Base-by-base conservation (phyloP, 2,329 filamentous ascomycete genomes). In the Xylariaceae sp. region DNA sequence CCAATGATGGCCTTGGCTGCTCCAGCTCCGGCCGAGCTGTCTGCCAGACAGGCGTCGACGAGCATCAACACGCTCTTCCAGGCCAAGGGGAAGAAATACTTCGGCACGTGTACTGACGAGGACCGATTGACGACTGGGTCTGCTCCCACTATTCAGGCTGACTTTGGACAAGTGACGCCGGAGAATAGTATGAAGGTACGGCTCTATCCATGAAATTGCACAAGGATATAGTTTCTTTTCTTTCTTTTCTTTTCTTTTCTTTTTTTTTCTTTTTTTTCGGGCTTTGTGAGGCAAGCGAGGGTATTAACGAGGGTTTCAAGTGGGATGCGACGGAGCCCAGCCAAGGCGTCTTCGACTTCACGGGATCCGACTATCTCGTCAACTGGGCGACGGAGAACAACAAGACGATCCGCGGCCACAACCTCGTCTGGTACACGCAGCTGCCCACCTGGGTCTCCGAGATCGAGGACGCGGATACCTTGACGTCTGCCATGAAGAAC, bases 1-100 rank as follows among this genome's bases (percentile, higher is more conserved):
- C 72, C 67, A 11, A 43, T 68, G 46, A 52, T 57, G 32, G 64
- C 72, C 30, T 65, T 72, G 56, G 70, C 71, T 19, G 70, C 68
- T 53, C 64, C 70, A 11, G 53, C 67, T 40, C 64, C 70, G 11
- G 53, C 67, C 42, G 66, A 70, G 41, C 59, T 68, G 19, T 59
- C 68, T 48, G 67, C 70, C 50, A 68, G 73, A 40, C 75, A 77
- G 66, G 70, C 73, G 1, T 46, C 71, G 2, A 68, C 72, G 53
- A 80, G 78, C 69, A 73, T 86, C 58, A 76, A 85, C 65, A 66
- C 68, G 51, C 73, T 79, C 29, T 80, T 86, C 71, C 79, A 80
- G 66, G 76, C 78, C 54, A 78, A 80, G 63, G 84, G 84, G 58
- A 88, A 87, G 73, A 74, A 79, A 60, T 88, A 87, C 71, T 81